phyloP scores from a whole-genome alignment of 352 stramenopile species.

The Phytophthora fragariae region DNA sequence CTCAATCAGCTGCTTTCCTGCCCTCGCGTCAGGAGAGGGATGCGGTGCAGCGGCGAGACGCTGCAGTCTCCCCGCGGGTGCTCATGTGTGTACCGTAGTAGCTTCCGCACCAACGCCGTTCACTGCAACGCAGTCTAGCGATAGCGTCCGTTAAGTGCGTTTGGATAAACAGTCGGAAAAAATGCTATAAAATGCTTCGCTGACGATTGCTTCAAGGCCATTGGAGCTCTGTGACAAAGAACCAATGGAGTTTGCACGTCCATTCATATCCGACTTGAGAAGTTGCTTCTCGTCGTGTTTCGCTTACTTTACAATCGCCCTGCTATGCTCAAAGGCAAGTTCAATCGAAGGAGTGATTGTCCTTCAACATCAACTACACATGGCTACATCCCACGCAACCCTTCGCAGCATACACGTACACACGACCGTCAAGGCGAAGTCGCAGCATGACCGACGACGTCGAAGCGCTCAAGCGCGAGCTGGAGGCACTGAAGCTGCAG shows the following conservation, averaged over 20 bases:
- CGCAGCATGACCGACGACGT: slow-evolving; percentile 49
- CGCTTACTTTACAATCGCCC: neutral
- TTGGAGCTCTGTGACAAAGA: neutral
- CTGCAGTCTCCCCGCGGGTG: neutral
- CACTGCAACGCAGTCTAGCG: neutral
- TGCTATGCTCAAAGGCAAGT: neutral
- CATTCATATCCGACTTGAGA: no score
- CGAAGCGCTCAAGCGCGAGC: slow-evolving; percentile 57
- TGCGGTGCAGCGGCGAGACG: neutral
- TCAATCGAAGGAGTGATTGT: slow-evolving; percentile 45
- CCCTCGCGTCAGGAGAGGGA: slow-evolving; percentile 2
- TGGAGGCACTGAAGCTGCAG: slow-evolving; percentile 60
- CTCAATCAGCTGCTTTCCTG: slow-evolving; percentile 8
- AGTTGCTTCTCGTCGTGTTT: no score
- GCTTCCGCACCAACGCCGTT: neutral
- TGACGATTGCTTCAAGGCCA: neutral
- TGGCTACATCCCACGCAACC: slow-evolving; percentile 34
- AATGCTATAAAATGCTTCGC: neutral
- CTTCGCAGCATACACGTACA: slow-evolving; percentile 13
- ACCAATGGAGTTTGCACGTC: no score
- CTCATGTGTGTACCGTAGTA: no score
- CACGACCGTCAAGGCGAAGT: neutral
- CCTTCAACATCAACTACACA: slow-evolving; percentile 58
- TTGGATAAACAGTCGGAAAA: neutral
- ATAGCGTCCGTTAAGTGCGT: neutral